Evolutionary conservation across 108 stramenopile species (phyloP), one percentile per base, ranked within the genome.

Genomic region (Cyclotella distinguenda): DNA sequence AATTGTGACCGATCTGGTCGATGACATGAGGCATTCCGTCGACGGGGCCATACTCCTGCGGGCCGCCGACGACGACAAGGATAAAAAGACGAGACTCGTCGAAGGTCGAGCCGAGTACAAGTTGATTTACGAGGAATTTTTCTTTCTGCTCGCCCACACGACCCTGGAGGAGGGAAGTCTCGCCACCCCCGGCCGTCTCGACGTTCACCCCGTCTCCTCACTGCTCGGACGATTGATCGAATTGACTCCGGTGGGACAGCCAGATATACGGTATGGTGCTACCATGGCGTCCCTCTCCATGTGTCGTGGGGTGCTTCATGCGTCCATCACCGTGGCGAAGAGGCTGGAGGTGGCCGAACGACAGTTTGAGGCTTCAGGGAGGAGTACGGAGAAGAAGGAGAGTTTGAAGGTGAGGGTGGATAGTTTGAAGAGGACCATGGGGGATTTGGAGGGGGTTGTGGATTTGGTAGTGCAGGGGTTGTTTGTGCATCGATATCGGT

Each of bases 101-200:
- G 32, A 31, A 35, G 81, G 68, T 7, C 53, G 42, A 19, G 55
- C 63, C 13, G 84, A 83, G 46, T 91, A 79, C 50, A 74, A 84
- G 39, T 74, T 64, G 8, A 77, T 90, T n/a, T 90, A 87, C 74
- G 28, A 73, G 22, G 86, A 91, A 38, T 95, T 95, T 64, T 91
- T 87, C 87, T 84, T 82, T 57, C 59, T 78, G 13, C 51, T 95
- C 7, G 83, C 81, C 3, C 45, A 64, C 38, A 77, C 83, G n/a
- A 76, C 86, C 8, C 68, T 92, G 64, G 62, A 77, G 18, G 54
- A 73, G 44, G 81, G 81, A 10, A 52, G 63, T 15, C 70, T 72
- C 70, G 72, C 77, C 33, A 65, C 70, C 25, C 4, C 46, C n/a
- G 51, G 31, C 26, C 82, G 87, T 28, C 83, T 90, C 59, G 85